Percentiles rank a stretch among this genome's conserved stretches.
Evolutionary conservation across 2,329 filamentous ascomycete species (phyloP).

Genomic region (Colletotrichum echinochloae): DNA sequence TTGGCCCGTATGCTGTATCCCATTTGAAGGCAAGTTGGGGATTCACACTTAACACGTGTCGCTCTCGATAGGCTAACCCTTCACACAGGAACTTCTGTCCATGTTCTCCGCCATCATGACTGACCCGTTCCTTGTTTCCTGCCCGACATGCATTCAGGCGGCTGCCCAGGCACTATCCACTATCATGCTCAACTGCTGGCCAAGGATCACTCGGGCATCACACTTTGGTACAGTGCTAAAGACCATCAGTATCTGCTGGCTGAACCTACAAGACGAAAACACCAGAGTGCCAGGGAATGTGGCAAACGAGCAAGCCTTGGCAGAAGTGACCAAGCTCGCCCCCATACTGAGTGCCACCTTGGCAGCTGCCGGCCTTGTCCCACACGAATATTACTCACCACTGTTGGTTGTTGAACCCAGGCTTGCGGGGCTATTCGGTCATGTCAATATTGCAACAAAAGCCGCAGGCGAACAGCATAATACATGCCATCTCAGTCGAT

Average conservation of each 20-base stretch:
- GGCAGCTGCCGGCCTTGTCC: slow-evolving; percentile 40
- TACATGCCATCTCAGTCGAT: slow-evolving; percentile 59
- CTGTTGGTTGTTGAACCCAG: slow-evolving; percentile 49
- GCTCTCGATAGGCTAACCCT: slow-evolving; percentile 20
- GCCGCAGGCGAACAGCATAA: not conserved
- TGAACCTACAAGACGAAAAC: slow-evolving; percentile 62
- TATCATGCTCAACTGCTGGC: slow-evolving; percentile 75
- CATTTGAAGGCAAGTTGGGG: slow-evolving; percentile 69
- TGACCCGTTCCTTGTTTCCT: slow-evolving; percentile 74
- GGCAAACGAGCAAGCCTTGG: slow-evolving; percentile 46
- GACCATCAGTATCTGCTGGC: slow-evolving; percentile 72
- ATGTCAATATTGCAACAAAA: not conserved
- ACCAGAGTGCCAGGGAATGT: slow-evolving; percentile 41
- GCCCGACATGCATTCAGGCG: slow-evolving; percentile 64
- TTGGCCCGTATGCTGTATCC: slow-evolving; percentile 74
- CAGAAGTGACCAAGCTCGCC: slow-evolving; percentile 50
- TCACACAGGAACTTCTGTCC: slow-evolving; percentile 70
- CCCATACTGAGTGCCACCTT: slow-evolving; percentile 49
- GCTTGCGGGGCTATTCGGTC: slow-evolving; percentile 43
- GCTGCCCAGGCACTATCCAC: slow-evolving; percentile 66
- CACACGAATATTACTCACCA: slow-evolving; percentile 48
- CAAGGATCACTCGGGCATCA: slow-evolving; percentile 65
- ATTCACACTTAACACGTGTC: not conserved
- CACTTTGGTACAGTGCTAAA: slow-evolving; percentile 75
- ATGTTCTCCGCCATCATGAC: slow-evolving; percentile 73